phyloP scores from a whole-genome alignment of 441 rosid genomes.

The Codiaeum variegatum region DNA sequence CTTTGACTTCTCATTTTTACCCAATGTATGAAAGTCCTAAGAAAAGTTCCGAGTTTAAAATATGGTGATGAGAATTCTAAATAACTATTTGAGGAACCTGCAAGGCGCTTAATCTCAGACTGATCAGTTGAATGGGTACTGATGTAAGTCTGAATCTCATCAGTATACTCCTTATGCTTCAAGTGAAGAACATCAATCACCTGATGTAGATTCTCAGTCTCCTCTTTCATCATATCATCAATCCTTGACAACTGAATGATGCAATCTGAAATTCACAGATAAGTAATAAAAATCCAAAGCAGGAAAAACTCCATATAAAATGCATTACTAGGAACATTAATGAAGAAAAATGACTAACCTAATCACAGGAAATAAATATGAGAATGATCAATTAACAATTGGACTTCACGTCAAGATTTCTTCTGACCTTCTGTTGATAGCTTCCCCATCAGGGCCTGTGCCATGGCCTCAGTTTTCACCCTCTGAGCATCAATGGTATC shows the following conservation, averaged over 20 bases:
- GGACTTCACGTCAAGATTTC: conserved; percentile 30
- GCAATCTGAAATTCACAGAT: conserved; percentile 45
- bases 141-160: conserved; percentile 44
- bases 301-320: conserved; percentile 1
- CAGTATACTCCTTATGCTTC: conserved; percentile 61
- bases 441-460: conserved; percentile 40
- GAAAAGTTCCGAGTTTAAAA: conserved; percentile 1
- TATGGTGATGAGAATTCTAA: conserved; percentile 2
- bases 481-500: conserved; percentile 63
- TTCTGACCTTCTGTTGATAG: conserved; percentile 67
- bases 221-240: conserved; percentile 82
- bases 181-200: conserved; percentile 56
- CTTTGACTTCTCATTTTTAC: neutral
- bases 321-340: neutral
- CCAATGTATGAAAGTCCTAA: conserved; percentile 2
- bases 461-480: conserved; percentile 49
- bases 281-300: conserved; percentile 21
- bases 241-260: conserved; percentile 56
- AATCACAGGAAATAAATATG: conserved; percentile 19
- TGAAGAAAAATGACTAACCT: conserved; percentile 22
- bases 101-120: conserved; percentile 65
- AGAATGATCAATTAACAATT: conserved; percentile 23
- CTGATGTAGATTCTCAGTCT: conserved; percentile 54
- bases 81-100: conserved; percentile 45
- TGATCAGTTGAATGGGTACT: conserved; percentile 58